Base-by-base conservation (phyloP, 2,329 filamentous ascomycete species). In the Rachicladosporium sp. region DNA sequence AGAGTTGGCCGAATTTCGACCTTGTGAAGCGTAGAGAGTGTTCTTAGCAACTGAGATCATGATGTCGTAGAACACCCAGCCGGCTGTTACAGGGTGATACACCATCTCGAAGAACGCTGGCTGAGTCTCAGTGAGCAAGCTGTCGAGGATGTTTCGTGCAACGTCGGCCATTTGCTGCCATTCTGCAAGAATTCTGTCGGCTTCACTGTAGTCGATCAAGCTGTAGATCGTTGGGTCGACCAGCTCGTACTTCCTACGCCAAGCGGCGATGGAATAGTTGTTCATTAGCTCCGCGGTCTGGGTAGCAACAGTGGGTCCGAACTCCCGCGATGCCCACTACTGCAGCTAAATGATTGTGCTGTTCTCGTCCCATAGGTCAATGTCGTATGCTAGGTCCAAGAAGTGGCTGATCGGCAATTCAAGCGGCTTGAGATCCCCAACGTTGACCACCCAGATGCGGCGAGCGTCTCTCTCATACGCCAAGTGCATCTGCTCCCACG, bases 321-420 rank as follows among this genome's bases (percentile, higher is more conserved):
- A 81, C 48, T 76, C 74, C 4, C 74, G 69, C 5, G 65, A 56
- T 2, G 73, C 72, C 68, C 74, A 79, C 3, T 64, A 60, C 11
- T 65, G 53, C 10, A 78, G 64, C 73, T 77, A 82, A 2, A 64
- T 61, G 1, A 63, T 61, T 0, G 73, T 70, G 38, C 69, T 74
- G 35, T 73, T 66, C 37, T 70, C 66, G n/a, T 67, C 65, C 67
- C 73, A 80, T 1, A 61, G 53, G 12, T 70, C 59, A 13, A 73
- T 69, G 50, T 82, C 73, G 53, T 82, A 83, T 1, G 76, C 79
- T 44, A 82, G 65, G 46, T 81, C 77, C 45, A 82, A 63, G 61
- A 77, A 81, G 56, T 82, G 77, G 51, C 66, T 74, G 52, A 82
- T 75, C 12, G 78, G 76, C 10, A 81, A 66, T 60, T 82, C 74